A percentile compares a stretch with the other conserved stretches of the same genome.
Evolutionary conservation across 371 early-diverging fungal species (phyloP).

Genomic region (Mycotypha africana): DNA sequence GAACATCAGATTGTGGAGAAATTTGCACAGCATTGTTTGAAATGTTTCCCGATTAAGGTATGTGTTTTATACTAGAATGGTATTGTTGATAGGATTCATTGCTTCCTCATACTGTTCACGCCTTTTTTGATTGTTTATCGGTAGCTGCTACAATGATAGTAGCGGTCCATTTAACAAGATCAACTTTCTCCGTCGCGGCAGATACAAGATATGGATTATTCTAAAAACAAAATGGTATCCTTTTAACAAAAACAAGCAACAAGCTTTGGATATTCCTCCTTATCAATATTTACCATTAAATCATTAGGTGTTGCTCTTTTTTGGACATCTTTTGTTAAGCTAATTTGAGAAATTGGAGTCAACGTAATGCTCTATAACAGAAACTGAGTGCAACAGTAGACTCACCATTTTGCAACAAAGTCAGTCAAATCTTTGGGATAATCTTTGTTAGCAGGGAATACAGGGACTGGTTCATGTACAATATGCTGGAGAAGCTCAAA

Average conservation of each 20-base stretch:
- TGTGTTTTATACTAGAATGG: no score
- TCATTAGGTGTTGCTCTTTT: slow-evolving; percentile 69
- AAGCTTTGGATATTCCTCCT: slow-evolving; percentile 13
- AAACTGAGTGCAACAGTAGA: not conserved
- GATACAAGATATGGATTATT: slow-evolving; percentile 50
- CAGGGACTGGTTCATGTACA: slow-evolving; percentile 87
- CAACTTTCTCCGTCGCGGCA: slow-evolving; percentile 50
- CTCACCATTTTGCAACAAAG: slow-evolving; percentile 76
- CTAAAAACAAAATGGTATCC: slow-evolving; percentile 20
- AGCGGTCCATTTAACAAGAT: slow-evolving; percentile 49
- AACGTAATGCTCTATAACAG: not conserved
- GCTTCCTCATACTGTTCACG: no score
- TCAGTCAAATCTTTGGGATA: slow-evolving; percentile 74
- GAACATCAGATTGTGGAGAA: no score
- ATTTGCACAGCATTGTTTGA: no score
- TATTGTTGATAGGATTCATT: no score
- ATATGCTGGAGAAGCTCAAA: slow-evolving; percentile 93
- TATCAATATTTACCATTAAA: slow-evolving; percentile 48
- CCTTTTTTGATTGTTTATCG: no score
- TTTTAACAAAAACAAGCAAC: no score
- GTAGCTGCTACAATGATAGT: slow-evolving; percentile 4
- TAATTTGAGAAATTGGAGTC: slow-evolving; percentile 14
- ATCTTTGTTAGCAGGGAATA: slow-evolving; percentile 54
- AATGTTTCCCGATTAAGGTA: no score
- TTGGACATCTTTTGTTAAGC: slow-evolving; percentile 74